Evolutionary conservation across 106 monocot genomes (phyloP), one percentile per base, ranked within the genome.

Genomic region (Acanthochlamys bracteata): DNA sequence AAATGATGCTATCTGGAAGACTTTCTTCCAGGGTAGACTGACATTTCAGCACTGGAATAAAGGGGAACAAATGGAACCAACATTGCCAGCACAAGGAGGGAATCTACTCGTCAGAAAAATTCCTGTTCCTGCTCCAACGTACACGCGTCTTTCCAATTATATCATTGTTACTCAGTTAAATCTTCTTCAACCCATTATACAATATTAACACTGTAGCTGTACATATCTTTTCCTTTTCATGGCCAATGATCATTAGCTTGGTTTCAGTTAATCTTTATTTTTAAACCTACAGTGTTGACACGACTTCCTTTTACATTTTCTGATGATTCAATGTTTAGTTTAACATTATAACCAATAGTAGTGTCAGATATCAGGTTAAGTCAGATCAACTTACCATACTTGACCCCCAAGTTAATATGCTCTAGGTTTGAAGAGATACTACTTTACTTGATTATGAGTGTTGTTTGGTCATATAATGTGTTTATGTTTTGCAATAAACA

Each of bases 81-180:
- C 69, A 25, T 39, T 91, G 58, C 41, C 78, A 27, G 75, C 42
- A 61, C 46, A 80, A 58, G 84, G 86, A 20, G 78, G 78, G 33
- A 73, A 59, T 63, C 74, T 98, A 76, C 96, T 98, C 57, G 80
- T 98, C 47, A 84, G 96, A 77, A 98, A 98, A 74, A 42, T 98
- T 43, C 78, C 83, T 49, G 58, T 21, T 59, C 83, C 83, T 57
- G 71, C 67, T 56, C 85, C 96, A 67, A 85, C 80, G 91, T 98
- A 84, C 45, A 39, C 70, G 17, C 41, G 9, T 47, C 27, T 65
- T 23, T 19, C 12, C 60, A 17, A 19, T 52, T 41, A 17, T 54
- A 24, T 55, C 53, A 42, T 57, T 56, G 49, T 2, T 46, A 55
- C 4, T 52, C 8, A 53, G 47, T 4, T 46, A 27, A 53, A 49